A percentile compares a stretch with the other conserved stretches of the same genome.
Conservation (phyloP, 2,329 filamentous ascomycete species). For the Aureobasidium namibiae region DNA sequence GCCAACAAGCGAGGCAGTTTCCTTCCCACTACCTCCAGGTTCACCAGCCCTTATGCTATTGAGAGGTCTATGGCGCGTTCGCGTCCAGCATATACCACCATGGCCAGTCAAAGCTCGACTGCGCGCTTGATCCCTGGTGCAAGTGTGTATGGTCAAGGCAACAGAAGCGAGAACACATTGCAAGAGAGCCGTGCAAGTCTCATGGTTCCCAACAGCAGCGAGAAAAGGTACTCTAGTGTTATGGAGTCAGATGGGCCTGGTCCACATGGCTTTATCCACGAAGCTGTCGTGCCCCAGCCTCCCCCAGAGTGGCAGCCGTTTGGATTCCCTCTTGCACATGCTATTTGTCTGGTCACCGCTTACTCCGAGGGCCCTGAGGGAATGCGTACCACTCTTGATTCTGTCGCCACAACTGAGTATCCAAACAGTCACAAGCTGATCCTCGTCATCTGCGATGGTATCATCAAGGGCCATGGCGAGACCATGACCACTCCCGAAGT, state of each 20-base stretch:
- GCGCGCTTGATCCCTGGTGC: slow-evolving; percentile 59
- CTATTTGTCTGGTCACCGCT: slow-evolving; percentile 88
- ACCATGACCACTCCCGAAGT: slow-evolving; percentile 80
- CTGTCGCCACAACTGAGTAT: slow-evolving; percentile 94
- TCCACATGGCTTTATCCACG: slow-evolving; percentile 90
- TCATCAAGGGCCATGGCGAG: slow-evolving; percentile 95
- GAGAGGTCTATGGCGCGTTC: slow-evolving; percentile 50
- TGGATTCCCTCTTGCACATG: slow-evolving; percentile 86
- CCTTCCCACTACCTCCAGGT: slow-evolving; percentile 86
- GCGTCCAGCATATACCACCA: slow-evolving; percentile 67
- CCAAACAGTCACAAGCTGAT: slow-evolving; percentile 98
- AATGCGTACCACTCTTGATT: slow-evolving; percentile 88
- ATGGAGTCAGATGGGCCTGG: slow-evolving; percentile 59
- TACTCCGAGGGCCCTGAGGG: slow-evolving; percentile 95
- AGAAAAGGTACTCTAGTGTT: slow-evolving; percentile 45
- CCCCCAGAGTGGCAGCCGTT: slow-evolving; percentile 97
- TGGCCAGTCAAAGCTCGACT: slow-evolving; percentile 80
- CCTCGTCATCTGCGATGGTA: slow-evolving; percentile 89
- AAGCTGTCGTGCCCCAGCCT: slow-evolving; percentile 89
- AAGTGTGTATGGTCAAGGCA: slow-evolving; percentile 59
- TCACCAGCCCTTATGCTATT: slow-evolving; percentile 79
- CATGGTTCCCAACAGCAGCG: slow-evolving; percentile 32
- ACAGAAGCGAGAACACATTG: slow-evolving; percentile 50
- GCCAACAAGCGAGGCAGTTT: slow-evolving; percentile 79
- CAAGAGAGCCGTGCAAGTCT: slow-evolving; percentile 36